These are phyloP conservation scores for Wickerhamomyces pijperi DNA, from an alignment of 805 yeast species.

Conservation along the genomic window DNA sequence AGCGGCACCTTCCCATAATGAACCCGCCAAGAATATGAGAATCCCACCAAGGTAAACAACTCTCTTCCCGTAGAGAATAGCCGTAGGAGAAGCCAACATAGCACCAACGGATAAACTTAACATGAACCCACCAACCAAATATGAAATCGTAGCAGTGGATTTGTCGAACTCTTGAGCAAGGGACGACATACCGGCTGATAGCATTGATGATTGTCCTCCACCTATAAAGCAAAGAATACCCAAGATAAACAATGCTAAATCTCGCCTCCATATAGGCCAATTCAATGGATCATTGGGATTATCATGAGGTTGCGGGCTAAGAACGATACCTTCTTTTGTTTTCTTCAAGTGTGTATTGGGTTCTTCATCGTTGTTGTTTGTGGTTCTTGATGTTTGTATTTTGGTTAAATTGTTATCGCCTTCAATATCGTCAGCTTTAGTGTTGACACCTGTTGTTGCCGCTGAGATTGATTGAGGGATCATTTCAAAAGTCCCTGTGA, in stretches of 20 bases:
- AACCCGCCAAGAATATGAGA: slow-evolving; percentile 36
- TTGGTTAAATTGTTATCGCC: too few species aligned
- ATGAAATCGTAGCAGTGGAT: slow-evolving; percentile 31
- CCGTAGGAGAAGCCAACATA: slow-evolving; percentile 44
- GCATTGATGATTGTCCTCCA: slow-evolving; percentile 51
- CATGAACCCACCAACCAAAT: slow-evolving; percentile 50
- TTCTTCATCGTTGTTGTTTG: not conserved
- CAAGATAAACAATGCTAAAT: slow-evolving; percentile 37
- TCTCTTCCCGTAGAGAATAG: slow-evolving; percentile 48
- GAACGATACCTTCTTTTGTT: slow-evolving; percentile 35
- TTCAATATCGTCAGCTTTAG: not conserved
- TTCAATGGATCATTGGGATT: slow-evolving; percentile 55
- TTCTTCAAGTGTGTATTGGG: slow-evolving; percentile 24
- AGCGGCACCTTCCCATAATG: slow-evolving; percentile 44
- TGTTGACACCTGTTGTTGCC: not conserved
- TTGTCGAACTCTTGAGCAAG: slow-evolving; percentile 32
- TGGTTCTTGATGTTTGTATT: too few species aligned
- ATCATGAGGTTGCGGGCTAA: slow-evolving; percentile 53
- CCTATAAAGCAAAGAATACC: slow-evolving; percentile 49
- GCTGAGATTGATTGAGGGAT: slow-evolving; percentile 13
- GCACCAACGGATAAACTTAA: slow-evolving; percentile 49
- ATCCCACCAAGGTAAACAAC: slow-evolving; percentile 39
- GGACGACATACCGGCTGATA: slow-evolving; percentile 42
- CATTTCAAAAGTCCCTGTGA: slow-evolving; percentile 42
- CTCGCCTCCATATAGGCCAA: slow-evolving; percentile 54